These are phyloP conservation scores for Tetraselmis striata DNA, from an alignment of 139 green algal species.

Conservation along the genomic window DNA sequence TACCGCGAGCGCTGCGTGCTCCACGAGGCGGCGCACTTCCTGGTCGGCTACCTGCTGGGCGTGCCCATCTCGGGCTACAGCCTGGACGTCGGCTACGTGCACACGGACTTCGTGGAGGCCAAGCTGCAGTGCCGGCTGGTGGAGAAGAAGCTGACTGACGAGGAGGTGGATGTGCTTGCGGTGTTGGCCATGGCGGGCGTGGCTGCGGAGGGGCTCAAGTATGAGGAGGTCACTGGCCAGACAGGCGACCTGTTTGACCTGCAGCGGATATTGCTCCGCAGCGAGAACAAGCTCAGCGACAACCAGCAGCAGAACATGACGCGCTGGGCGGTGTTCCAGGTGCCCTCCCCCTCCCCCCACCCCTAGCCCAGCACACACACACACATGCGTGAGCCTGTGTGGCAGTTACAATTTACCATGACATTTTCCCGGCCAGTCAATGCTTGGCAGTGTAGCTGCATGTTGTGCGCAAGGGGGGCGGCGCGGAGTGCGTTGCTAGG, in stretches of 20 bases:
- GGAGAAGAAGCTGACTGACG: constrained; percentile 47
- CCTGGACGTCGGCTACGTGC: constrained; percentile 56
- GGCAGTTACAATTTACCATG: no score
- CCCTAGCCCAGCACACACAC: no score
- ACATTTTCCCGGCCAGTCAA: no score
- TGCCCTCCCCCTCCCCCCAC: no score
- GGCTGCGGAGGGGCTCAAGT: constrained; percentile 79
- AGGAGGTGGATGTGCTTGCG: constrained; percentile 65
- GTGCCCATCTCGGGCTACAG: constrained; percentile 78
- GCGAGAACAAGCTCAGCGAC: constrained; percentile 54
- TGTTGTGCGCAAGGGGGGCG: no score
- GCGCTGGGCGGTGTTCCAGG: constrained; percentile 66
- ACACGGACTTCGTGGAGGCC: constrained; percentile 69
- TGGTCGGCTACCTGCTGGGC: constrained; percentile 75
- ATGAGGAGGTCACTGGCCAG: constrained; percentile 82
- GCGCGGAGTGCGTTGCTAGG: no score
- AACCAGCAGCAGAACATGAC: constrained; percentile 82
- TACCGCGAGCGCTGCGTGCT: constrained; percentile 76
- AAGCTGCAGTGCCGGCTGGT: constrained; percentile 44
- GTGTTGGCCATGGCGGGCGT: constrained; percentile 84
- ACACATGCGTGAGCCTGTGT: no score
- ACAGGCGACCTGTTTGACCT: constrained; percentile 86
- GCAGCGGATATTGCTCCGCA: constrained; percentile 74
- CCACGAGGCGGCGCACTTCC: constrained; percentile 90
- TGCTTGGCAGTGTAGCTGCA: no score